These are phyloP conservation scores for Asterionellopsis glacialis DNA, from an alignment of 108 stramenopile genomes.

Conservation along the genomic window DNA sequence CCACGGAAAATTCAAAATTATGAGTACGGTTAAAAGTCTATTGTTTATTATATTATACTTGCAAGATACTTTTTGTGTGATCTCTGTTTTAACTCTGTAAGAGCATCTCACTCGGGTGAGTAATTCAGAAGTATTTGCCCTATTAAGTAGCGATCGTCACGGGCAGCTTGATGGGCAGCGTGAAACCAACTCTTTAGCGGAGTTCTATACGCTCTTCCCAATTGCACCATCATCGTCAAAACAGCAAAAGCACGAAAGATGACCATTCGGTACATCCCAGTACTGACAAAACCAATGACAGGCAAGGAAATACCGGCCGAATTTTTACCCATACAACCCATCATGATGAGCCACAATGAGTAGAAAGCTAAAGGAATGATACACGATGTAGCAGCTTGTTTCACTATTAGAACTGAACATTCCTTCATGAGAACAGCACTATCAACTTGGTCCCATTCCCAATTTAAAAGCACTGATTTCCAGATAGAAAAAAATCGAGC, in stretches of 20 bases:
- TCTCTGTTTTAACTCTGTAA: too few species aligned
- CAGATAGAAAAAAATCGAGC: slow-evolving; percentile 46
- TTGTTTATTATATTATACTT: too few species aligned
- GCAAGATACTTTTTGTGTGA: too few species aligned
- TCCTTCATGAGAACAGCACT: slow-evolving; percentile 42
- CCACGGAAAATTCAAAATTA: too few species aligned
- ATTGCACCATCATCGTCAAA: slow-evolving; percentile 33
- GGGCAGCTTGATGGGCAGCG: slow-evolving; percentile 70
- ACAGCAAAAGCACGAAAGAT: slow-evolving; percentile 37
- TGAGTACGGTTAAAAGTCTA: too few species aligned
- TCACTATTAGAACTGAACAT: slow-evolving; percentile 48
- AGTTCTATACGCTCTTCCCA: slow-evolving; percentile 22
- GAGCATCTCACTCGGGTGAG: slow-evolving; percentile 7
- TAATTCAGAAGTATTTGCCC: slow-evolving; percentile 76
- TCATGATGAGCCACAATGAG: background rate
- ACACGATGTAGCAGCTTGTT: slow-evolving; percentile 33
- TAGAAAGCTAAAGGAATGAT: background rate
- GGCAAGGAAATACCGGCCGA: background rate
- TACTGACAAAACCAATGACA: too few species aligned
- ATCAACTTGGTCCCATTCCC: slow-evolving; percentile 82
- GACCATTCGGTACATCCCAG: slow-evolving; percentile 13
- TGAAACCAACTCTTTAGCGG: slow-evolving; percentile 54
- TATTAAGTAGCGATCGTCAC: slow-evolving; percentile 81
- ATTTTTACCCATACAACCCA: background rate
- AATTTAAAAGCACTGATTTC: slow-evolving; percentile 26